Percentiles rank a stretch among this genome's conserved stretches.
These are phyloP conservation scores for Termitomyces sp. DNA, from an alignment of 768 basidiomycete species.

Conservation along the genomic window DNA sequence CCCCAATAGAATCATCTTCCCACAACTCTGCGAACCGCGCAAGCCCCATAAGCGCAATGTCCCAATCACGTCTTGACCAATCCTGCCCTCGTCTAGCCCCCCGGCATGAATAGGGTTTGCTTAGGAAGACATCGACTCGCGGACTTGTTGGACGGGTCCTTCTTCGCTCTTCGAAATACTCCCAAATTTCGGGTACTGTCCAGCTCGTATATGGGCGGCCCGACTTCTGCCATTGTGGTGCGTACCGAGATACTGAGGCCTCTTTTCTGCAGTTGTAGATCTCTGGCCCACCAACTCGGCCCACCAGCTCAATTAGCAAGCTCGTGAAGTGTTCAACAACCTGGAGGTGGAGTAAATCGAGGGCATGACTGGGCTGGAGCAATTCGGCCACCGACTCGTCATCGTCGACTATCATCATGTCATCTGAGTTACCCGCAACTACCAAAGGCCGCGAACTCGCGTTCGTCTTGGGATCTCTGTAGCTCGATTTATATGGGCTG, in stretches of 20 bases:
- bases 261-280: constrained; percentile 27
- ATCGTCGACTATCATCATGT: constrained; percentile 63
- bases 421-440: constrained; percentile 26
- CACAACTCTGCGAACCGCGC: constrained; percentile 43
- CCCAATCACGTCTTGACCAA: constrained; percentile 70
- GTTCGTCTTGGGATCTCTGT: constrained; percentile 21
- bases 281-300: constrained; percentile 45
- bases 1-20: constrained; percentile 45
- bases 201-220: constrained; percentile 41
- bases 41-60: constrained; percentile 42
- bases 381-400: constrained; percentile 29
- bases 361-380: constrained; percentile 46
- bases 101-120: constrained; percentile 34
- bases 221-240: constrained; percentile 40
- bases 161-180: constrained; percentile 45
- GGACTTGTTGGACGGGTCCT: constrained; percentile 30
- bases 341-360: constrained; percentile 63
- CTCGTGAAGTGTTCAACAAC: constrained; percentile 65
- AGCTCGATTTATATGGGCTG: constrained; percentile 32
- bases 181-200: constrained; percentile 50
- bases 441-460: constrained; percentile 1
- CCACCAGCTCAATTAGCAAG: constrained; percentile 53
- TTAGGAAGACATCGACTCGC: constrained; percentile 47
- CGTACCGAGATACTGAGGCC: constrained; percentile 44
- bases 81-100: constrained; percentile 69